Base-by-base conservation (phyloP, 2,329 filamentous ascomycete genomes). In the Cladosporium colombiae region DNA sequence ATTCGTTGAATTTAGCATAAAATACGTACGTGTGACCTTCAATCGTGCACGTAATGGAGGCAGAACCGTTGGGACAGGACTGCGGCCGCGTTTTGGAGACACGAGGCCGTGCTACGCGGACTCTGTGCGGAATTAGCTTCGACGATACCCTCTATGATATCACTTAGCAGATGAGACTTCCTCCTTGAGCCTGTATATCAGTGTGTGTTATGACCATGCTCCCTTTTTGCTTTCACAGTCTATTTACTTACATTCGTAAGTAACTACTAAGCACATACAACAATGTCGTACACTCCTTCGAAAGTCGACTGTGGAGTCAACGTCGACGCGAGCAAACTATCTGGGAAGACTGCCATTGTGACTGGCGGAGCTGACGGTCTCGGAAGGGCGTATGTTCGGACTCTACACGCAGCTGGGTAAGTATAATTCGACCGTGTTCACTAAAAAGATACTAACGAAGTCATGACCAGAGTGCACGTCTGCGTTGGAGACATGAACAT, bases 291-390 rank as follows among this genome's bases (percentile, higher is more conserved):
- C 27, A 44, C 37, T 4, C 14, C 61, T 2, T 16, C 11, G 18
- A 63, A 63, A 33, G 58, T 71, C 33, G 64, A 70, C 50, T 69
- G 68, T 62, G 46, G 65, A 44, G 57, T 57, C 21, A 46, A 66
- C 5, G 61, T 70, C 37, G 67, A 71, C 49, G 60, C 68, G 31
- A 67, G 52, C 46, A 66, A 58, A 64, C 65, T 81, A 8, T 71
- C 71, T 5, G 79, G 78, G 16, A 83, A 82, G 68, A 80, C 78
- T 0, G 80, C 81, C 23, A 77, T 83, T 31, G 75, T 82, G 14
- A 83, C 81, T 1, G 80, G 81, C 21, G 81, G 81, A 6, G 81
- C 73, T 11, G 76, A 73, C 68, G 75, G 74, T 40, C 73, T 75
- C 56, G 73, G 74, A n/a, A 70, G 74, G 57, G 71, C 71, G 23